These are phyloP conservation scores for Pseudocercospora crystallina DNA, from an alignment of 2,329 filamentous ascomycete genomes.

Conservation along the genomic window DNA sequence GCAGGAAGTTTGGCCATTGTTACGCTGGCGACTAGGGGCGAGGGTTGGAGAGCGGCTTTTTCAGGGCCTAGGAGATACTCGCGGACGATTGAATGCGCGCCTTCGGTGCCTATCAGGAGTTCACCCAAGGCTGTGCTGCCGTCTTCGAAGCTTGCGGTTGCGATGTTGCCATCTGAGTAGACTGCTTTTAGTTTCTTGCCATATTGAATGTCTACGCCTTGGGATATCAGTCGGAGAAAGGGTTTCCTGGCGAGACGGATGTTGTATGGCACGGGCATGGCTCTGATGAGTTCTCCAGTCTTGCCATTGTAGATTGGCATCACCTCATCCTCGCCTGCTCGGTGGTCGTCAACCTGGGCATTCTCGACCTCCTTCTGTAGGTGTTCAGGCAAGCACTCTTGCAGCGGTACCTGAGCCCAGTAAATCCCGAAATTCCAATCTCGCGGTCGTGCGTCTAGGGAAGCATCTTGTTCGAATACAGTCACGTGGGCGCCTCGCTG, in stretches of 20 bases:
- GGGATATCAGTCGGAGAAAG: constrained; percentile 18
- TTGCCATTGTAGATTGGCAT: constrained; percentile 22
- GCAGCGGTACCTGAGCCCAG: constrained; percentile 21
- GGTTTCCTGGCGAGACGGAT: constrained; percentile 20
- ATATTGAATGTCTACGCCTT: constrained; percentile 17
- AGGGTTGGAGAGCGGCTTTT: constrained; percentile 9
- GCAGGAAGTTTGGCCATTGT: constrained; percentile 17
- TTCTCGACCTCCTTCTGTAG: constrained; percentile 16
- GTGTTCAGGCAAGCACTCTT: constrained; percentile 20
- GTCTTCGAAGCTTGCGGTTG: constrained; percentile 28
- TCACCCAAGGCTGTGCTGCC: constrained; percentile 25
- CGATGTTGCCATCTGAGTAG: constrained; percentile 12
- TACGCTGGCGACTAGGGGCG: constrained; percentile 17
- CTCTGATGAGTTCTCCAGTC: constrained; percentile 16
- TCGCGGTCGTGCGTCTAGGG: constrained; percentile 15
- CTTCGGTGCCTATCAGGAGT: constrained; percentile 32
- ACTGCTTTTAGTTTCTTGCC: constrained; percentile 11
- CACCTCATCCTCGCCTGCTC: constrained; percentile 17
- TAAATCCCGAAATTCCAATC: constrained; percentile 24
- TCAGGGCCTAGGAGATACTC: constrained; percentile 16
- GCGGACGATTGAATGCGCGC: constrained; percentile 35
- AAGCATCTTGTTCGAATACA: constrained; percentile 20
- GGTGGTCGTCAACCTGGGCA: constrained; percentile 19
- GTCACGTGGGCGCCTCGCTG: constrained; percentile 20
- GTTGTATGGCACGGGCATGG: constrained; percentile 18